Conservation (phyloP, 306 rosid genomes). For the Casuarina equisetifolia region DNA sequence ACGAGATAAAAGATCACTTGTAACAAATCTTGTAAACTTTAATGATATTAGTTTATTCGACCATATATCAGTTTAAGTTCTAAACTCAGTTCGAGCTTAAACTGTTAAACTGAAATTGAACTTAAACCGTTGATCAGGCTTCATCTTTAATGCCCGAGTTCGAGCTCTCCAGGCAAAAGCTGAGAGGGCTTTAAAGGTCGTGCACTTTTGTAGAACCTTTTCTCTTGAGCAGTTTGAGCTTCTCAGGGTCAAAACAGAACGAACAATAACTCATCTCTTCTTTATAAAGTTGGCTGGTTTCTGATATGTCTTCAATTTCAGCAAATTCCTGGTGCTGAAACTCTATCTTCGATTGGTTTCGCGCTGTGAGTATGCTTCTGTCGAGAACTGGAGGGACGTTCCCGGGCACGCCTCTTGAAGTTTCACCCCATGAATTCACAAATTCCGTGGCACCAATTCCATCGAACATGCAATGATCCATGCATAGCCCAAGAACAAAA, state of each 20-base stretch:
- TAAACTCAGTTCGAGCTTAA: too few species aligned
- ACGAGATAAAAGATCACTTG: too few species aligned
- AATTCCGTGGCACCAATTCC: conserved; percentile 74
- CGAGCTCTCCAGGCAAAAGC: conserved; percentile 85
- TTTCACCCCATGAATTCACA: conserved; percentile 70
- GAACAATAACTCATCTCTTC: conserved; percentile 46
- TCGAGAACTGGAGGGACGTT: conserved; percentile 55
- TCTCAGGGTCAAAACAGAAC: conserved; percentile 56
- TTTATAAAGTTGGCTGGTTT: conserved; percentile 43
- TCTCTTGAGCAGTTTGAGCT: conserved; percentile 55
- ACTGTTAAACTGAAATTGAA: too few species aligned
- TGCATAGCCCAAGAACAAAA: conserved; percentile 54
- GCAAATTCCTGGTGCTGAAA: conserved; percentile 62
- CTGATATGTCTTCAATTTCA: conserved; percentile 64
- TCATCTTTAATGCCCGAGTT: conserved; percentile 59
- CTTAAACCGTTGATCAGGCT: conserved; percentile 43
- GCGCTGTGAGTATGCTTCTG: conserved; percentile 62
- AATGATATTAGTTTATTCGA: too few species aligned
- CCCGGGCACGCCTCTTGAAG: conserved; percentile 60
- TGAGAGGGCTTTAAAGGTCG: conserved; percentile 66
- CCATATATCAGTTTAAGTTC: too few species aligned
- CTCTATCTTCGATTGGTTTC: conserved; percentile 58
- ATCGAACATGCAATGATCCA: conserved; percentile 69
- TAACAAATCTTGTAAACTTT: too few species aligned
- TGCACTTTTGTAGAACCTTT: conserved; percentile 46